Evolutionary conservation across 768 basidiomycete genomes (phyloP).

Genomic region (Suillus subluteus): DNA sequence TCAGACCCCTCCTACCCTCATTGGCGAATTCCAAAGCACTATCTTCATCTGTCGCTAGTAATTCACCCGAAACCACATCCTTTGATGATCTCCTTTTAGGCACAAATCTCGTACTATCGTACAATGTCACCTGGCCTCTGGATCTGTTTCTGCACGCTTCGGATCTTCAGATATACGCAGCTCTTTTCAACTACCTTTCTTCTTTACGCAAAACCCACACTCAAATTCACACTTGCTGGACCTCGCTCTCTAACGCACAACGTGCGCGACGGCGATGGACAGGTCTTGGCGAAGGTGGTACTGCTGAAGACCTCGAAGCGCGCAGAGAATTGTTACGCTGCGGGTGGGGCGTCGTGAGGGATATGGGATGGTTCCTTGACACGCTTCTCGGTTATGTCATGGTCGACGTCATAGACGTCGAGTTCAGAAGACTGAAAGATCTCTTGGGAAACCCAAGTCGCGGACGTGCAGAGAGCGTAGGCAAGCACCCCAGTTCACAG

Average conservation of each 20-base stretch:
- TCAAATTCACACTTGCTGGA: slow-evolving; percentile 81
- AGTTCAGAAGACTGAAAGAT: slow-evolving; percentile 73
- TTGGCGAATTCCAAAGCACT: slow-evolving; percentile 44
- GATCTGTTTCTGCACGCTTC: slow-evolving; percentile 84
- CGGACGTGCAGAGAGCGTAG: slow-evolving; percentile 25
- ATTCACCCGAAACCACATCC: slow-evolving; percentile 44
- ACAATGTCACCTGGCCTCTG: slow-evolving; percentile 82
- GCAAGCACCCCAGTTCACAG: slow-evolving; percentile 12
- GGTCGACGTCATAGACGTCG: slow-evolving; percentile 88
- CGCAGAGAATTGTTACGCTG: slow-evolving; percentile 70
- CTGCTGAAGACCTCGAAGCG: slow-evolving; percentile 65
- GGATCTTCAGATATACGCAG: slow-evolving; percentile 74
- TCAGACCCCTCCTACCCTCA: slow-evolving; percentile 82
- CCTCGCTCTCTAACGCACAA: slow-evolving; percentile 82
- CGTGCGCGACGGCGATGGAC: slow-evolving; percentile 86
- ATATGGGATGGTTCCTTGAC: slow-evolving; percentile 93
- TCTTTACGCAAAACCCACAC: slow-evolving; percentile 85
- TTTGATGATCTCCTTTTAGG: slow-evolving; percentile 83
- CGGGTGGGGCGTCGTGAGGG: slow-evolving; percentile 85
- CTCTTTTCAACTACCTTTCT: slow-evolving; percentile 81
- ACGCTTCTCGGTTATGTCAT: slow-evolving; percentile 82
- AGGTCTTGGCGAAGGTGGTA: slow-evolving; percentile 85
- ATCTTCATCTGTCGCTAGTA: slow-evolving; percentile 45
- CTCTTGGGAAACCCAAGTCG: slow-evolving; percentile 42
- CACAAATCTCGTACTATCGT: slow-evolving; percentile 71